phyloP scores from a whole-genome alignment of 345 rosid species.

The Eucalyptus grandis region DNA sequence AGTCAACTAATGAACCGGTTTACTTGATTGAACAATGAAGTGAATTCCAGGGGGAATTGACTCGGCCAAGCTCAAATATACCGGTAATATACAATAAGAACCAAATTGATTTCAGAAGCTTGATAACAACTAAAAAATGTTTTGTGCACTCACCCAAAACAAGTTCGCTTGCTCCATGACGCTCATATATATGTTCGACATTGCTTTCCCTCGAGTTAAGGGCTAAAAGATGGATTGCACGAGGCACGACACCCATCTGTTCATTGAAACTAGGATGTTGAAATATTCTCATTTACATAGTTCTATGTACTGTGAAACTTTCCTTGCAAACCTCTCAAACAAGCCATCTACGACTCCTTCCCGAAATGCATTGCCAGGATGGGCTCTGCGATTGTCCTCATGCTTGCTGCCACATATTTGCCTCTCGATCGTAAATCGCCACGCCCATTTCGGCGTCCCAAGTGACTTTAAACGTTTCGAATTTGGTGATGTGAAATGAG shows the following conservation, averaged over 20 bases:
- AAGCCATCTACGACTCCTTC: not conserved
- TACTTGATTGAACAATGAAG: too few relatives aligned
- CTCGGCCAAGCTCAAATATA: too few relatives aligned
- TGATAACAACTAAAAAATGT: too few relatives aligned
- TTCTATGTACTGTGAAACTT: not conserved
- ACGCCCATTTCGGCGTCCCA: not conserved
- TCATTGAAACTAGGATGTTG: not conserved
- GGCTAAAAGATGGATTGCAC: not conserved
- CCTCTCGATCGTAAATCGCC: not conserved
- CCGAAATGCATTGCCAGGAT: not conserved
- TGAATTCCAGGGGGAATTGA: too few relatives aligned
- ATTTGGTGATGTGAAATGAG: not conserved
- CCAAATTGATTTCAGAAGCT: not conserved
- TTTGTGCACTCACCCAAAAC: not conserved
- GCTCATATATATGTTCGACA: not conserved
- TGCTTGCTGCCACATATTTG: not conserved
- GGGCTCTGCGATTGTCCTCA: not conserved
- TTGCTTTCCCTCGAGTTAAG: not conserved
- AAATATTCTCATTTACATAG: not conserved
- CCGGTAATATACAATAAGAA: too few relatives aligned
- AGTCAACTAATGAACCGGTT: too few relatives aligned
- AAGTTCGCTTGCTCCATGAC: not conserved
- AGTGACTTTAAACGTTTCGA: not conserved
- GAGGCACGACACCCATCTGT: not conserved
- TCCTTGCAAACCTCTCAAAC: not conserved